Conservation (phyloP, 2,329 filamentous ascomycete genomes). For the Cordyceps cicadae region DNA sequence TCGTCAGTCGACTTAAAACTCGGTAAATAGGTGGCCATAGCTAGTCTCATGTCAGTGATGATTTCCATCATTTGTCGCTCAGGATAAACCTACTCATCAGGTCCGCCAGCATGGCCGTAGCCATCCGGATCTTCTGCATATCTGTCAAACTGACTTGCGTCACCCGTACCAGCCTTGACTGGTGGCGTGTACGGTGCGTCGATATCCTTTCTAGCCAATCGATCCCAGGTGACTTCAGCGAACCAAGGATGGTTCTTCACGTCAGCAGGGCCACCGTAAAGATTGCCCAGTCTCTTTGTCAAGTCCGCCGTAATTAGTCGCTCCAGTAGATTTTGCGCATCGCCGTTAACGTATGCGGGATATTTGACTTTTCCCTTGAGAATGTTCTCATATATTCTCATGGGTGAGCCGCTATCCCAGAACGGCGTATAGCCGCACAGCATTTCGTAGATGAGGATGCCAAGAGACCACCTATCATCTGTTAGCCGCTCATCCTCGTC, state of each 20-base stretch:
- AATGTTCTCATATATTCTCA: slow-evolving; percentile 99
- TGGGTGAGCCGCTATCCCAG: slow-evolving; percentile 94
- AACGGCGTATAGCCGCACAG: slow-evolving; percentile 97
- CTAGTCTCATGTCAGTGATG: slow-evolving; percentile 31
- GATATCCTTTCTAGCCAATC: slow-evolving; percentile 89
- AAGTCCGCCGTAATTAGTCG: slow-evolving; percentile 90
- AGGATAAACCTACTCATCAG: slow-evolving; percentile 68
- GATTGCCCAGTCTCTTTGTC: slow-evolving; percentile 88
- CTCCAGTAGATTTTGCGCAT: slow-evolving; percentile 86
- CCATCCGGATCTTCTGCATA: slow-evolving; percentile 95
- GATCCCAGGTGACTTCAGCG: slow-evolving; percentile 94
- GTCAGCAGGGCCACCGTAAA: slow-evolving; percentile 83
- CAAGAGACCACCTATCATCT: slow-evolving; percentile 79
- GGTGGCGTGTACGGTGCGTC: slow-evolving; percentile 97
- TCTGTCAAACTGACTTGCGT: slow-evolving; percentile 95
- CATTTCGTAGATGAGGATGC: slow-evolving; percentile 99
- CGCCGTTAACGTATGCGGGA: slow-evolving; percentile 87
- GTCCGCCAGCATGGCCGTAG: slow-evolving; percentile 64
- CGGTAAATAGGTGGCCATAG: slow-evolving; percentile 65
- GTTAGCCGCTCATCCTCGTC: slow-evolving; percentile 4
- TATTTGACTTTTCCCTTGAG: slow-evolving; percentile 94
- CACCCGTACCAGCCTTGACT: slow-evolving; percentile 84
- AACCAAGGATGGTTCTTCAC: slow-evolving; percentile 98
- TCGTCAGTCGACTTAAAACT: slow-evolving; percentile 48
- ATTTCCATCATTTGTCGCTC: too few relatives aligned